These are phyloP conservation scores for Xylariaceae sp. DNA, from an alignment of 2,329 filamentous ascomycete genomes.

Conservation along the genomic window DNA sequence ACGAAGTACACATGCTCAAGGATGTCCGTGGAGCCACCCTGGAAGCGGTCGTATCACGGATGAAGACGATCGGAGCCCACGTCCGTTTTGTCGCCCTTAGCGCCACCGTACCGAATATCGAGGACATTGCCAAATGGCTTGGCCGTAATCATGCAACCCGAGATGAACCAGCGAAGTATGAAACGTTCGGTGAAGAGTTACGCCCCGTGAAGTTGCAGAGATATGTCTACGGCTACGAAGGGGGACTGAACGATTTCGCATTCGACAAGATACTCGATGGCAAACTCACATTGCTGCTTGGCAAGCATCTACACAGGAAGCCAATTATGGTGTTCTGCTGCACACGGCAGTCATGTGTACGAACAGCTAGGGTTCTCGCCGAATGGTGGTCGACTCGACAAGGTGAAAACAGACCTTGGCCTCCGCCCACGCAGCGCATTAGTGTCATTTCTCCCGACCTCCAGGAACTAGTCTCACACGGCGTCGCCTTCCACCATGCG, in stretches of 20 bases:
- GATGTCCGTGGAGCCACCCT: constrained; percentile 71
- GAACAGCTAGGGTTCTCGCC: constrained; percentile 60
- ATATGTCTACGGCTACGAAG: constrained; percentile 65
- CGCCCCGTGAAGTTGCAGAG: constrained; percentile 71
- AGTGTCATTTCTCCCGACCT: constrained; percentile 53
- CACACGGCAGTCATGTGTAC: constrained; percentile 62
- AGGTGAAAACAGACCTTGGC: constrained; percentile 54
- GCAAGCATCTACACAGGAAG: constrained; percentile 60
- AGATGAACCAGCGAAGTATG: constrained; percentile 55
- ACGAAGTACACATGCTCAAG: constrained; percentile 82
- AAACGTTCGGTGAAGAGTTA: constrained; percentile 72
- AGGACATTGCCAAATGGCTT: constrained; percentile 74
- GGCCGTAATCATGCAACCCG: constrained; percentile 55
- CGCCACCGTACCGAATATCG: constrained; percentile 75
- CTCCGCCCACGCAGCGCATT: constrained; percentile 42
- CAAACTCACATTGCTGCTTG: constrained; percentile 59
- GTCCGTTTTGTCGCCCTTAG: constrained; percentile 76
- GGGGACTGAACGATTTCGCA: constrained; percentile 60
- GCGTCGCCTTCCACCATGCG: constrained; percentile 78
- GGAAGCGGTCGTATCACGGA: constrained; percentile 77
- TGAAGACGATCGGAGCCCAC: constrained; percentile 71
- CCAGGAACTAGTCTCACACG: constrained; percentile 38
- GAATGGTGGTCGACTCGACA: constrained; percentile 53
- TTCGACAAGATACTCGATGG: constrained; percentile 64
- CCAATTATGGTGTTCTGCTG: constrained; percentile 80